A percentile compares a stretch with the other conserved stretches of the same genome.
phyloP scores from a whole-genome alignment of 805 yeast genomes.

The Ogataea salicorniae region DNA sequence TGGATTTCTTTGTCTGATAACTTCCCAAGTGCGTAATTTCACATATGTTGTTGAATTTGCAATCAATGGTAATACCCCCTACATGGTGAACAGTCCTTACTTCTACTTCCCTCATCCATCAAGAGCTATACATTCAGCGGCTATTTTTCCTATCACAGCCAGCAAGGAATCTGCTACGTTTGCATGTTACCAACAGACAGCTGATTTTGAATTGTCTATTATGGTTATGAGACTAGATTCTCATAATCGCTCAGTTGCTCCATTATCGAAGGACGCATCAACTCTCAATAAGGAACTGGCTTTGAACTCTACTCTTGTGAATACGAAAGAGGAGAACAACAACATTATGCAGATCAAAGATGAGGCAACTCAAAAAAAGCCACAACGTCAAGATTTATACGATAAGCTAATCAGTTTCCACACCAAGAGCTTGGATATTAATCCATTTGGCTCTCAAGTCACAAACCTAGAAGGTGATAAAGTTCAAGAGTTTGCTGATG shows the following conservation, averaged over 20 bases:
- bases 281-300: no score
- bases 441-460: background rate
- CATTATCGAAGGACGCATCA: background rate
- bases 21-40: conserved; percentile 26
- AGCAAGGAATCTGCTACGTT: background rate
- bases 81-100: conserved; percentile 20
- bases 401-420: no score
- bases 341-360: background rate
- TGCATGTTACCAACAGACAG: conserved; percentile 12
- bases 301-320: no score
- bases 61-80: conserved; percentile 14
- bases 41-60: conserved; percentile 29
- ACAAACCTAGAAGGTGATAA: conserved; percentile 9
- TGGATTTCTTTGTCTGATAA: conserved; percentile 23
- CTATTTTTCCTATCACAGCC: conserved; percentile 1
- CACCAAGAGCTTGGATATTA: background rate
- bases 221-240: conserved; percentile 1
- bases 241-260: background rate
- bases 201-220: conserved; percentile 20
- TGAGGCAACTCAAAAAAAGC: background rate
- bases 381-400: background rate
- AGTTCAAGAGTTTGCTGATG: conserved; percentile 25
- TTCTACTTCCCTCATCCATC: conserved; percentile 19
- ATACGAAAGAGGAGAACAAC: no score
- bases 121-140: conserved; percentile 13